Base-by-base conservation (phyloP, 108 stramenopile species). In the Pseudonitzschia multistriata region DNA sequence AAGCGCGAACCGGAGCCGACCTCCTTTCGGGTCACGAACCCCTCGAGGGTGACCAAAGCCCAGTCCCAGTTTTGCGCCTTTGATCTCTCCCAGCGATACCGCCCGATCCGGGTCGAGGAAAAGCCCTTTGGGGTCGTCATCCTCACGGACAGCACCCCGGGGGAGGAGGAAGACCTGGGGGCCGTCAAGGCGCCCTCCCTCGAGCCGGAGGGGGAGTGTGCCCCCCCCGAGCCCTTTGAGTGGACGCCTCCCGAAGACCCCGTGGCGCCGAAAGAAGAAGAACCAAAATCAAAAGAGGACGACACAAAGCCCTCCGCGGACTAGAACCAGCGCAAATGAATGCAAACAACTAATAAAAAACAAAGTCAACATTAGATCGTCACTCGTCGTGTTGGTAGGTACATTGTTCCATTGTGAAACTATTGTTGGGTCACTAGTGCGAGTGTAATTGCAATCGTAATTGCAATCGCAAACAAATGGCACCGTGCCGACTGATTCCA, bases 211-310 rank as follows among this genome's bases (percentile, higher is more conserved):
- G 94, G 90, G 21, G 94, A 95, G 74, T 80, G 83, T 24, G 83
- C 85, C 64, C 89, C 91, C 37, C 91, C 94, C 24, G 90, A 90
- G 66, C 87, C 94, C 5, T 95, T 95, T 63, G 88, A 89, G 60
- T 95, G 94, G 94, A 83, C 83, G n/a, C 90, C 94, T 30, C 74
- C 82, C 5, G 71, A 37, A 31, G 66, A 71, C 13, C 11, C 42
- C 17, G 29, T 42, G 8, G 70, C 27, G n/a, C 62, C 66, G 15
- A 67, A 50, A 36, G 57, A 35, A 33, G 33, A 59, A 31, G n/a
- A n/a, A n/a, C n/a, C n/a, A n/a, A n/a, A n/a, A 13, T 59, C 57
- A 14, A 36, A 59, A 33, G 57, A 30, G 28, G 57, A 59, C 2
- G 0, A 59, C 21, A 47, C 21, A 24, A 42, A 64, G 47, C 19